A percentile compares a stretch with the other conserved stretches of the same genome.
These are phyloP conservation scores for Fraxinus dipetala DNA, from an alignment of 305 asterid species.

Conservation along the genomic window DNA sequence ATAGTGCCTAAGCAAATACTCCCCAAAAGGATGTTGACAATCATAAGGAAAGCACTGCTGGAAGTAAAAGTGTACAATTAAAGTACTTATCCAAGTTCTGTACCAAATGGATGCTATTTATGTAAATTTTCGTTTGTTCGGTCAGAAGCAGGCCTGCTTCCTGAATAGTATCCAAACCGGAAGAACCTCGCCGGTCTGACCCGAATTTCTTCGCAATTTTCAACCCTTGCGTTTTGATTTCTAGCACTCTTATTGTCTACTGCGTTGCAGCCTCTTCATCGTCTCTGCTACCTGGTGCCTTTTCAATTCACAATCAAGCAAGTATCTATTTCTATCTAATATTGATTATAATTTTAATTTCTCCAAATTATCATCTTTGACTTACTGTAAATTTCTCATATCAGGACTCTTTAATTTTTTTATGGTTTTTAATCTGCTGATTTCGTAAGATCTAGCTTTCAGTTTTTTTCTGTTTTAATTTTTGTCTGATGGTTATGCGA, in stretches of 20 bases:
- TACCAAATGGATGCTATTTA: background rate
- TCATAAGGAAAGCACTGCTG: background rate
- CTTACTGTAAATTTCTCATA: background rate
- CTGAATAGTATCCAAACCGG: background rate
- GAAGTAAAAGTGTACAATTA: background rate
- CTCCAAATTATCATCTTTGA: background rate
- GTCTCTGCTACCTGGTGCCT: background rate
- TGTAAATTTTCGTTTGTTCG: background rate
- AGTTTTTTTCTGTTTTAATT: background rate
- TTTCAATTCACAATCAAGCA: slow-evolving; percentile 5
- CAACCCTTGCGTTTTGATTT: background rate
- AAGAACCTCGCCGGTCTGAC: background rate
- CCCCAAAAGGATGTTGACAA: background rate
- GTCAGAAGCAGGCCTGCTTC: background rate
- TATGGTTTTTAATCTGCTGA: background rate
- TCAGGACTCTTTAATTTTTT: slow-evolving; percentile 10
- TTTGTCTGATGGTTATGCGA: background rate
- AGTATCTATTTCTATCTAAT: background rate
- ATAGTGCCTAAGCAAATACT: too few relatives aligned
- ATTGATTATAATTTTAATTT: background rate
- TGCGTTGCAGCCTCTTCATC: background rate
- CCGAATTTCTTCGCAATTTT: background rate
- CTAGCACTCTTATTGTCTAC: background rate
- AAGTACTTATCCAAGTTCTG: background rate
- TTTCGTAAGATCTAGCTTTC: slow-evolving; percentile 5